Base-by-base conservation (phyloP, 805 yeast species). In the Cyberlindnera galapagoensis region DNA sequence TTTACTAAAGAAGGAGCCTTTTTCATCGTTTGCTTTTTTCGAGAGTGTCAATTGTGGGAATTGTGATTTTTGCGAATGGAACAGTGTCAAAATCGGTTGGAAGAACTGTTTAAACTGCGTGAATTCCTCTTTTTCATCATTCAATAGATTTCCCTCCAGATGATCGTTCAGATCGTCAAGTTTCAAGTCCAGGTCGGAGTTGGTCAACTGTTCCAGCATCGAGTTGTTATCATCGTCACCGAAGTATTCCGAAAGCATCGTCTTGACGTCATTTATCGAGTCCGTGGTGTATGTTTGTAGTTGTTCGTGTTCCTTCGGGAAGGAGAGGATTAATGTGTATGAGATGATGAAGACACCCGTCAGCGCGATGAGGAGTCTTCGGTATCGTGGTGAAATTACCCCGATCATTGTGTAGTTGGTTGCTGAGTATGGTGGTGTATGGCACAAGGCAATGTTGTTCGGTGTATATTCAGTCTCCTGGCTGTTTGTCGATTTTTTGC, bases 1-100 rank as follows among this genome's bases (percentile, higher is more conserved):
- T 24, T 75, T 52, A 30, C 65, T 64, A 26, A 76, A 59, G 38
- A 71, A 71, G 20, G 59, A 47, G 3, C 62, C 56, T 24, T 77
- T 58, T 46, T 69, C 74, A 18, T 63, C 57, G 38, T 76, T 79
- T 4, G 75, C 63, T 13, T 31, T 12, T 18, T 31, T 41, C 4
- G 23, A 33, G 11, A 33, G 31, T n/a, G 22, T 12, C 8, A 38
- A 23, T 5, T 30, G 21, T 8, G 52, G 51, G 13, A 49, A 36
- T n/a, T 33, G 19, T 2, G 28, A 28, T 12, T 33, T 39, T n/a
- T 38, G 31, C 3, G 34, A 23, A 20, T 34, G 34, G 40, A 48
- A 39, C 17, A 36, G 15, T 21, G 20, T 28, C 10, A 45, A 19
- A 3, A 47, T 5, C 4, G 36, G 34, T 1, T 31, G 18, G 28